Evolutionary conservation across 176 grass and related monocot genomes (phyloP), one percentile per base, ranked within the genome.

Genomic region (Alopecurus myosuroides): DNA sequence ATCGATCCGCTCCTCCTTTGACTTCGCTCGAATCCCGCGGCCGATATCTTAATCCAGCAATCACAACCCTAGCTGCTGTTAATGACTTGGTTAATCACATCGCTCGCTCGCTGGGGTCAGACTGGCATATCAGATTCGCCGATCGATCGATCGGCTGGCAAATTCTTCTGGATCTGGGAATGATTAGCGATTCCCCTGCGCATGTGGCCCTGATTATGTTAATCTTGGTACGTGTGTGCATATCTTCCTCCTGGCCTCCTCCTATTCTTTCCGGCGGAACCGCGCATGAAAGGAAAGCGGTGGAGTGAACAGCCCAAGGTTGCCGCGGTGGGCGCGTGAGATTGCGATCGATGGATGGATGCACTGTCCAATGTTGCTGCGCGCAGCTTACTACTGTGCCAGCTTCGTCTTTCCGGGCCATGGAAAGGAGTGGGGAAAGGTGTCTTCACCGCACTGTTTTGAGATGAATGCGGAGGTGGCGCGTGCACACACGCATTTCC

Each of bases 81-180:
- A 57, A 46, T 68, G 55, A 9, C 77, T 19, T 30, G n/a, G 19
- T 75, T 84, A 82, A 69, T 1, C 31, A 53, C 35, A 15, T n/a
- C n/a, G n/a, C n/a, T n/a, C n/a, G n/a, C n/a, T n/a, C n/a, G 33
- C 6, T 17, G 18, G 28, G 28, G 81, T 74, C 70, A 83, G 55
- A 74, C 0, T 39, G 23, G 41, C 69, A 72, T 29, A 74, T 67
- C 78, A 81, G 61, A 9, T 40, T 34, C 30, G 81, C 19, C 17
- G 46, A 49, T 49, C 46, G n/a, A n/a, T n/a, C 13, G 70, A 30
- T 45, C 20, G 6, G 89, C 85, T 87, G 85, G 68, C 88, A 90
- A 80, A 84, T 87, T 90, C 80, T 76, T 87, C 49, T 84, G 84
- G 80, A 87, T 90, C 75, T 83, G 48, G 28, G 88, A 90, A 90